A percentile compares a stretch with the other conserved stretches of the same genome.
Evolutionary conservation across 331 rosid genomes (phyloP).

Genomic region (Quercus tomentella): DNA sequence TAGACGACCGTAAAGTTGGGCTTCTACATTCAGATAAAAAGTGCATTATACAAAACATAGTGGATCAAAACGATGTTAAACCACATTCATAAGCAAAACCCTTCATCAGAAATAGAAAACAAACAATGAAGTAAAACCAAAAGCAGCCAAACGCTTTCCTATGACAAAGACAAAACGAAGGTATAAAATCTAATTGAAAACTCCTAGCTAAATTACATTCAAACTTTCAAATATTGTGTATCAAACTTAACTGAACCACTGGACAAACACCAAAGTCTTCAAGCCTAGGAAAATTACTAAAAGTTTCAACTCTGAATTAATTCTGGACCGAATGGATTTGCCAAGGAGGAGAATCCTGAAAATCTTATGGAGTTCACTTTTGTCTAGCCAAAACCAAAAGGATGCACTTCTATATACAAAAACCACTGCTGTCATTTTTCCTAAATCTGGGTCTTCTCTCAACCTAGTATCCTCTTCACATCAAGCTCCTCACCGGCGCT

Average conservation of each 20-base stretch:
- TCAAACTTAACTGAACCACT: background rate
- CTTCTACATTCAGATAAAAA: background rate
- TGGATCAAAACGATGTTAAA: background rate
- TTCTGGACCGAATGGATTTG: background rate
- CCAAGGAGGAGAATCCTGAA: background rate
- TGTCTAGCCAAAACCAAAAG: conserved; percentile 11
- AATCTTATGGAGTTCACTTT: background rate
- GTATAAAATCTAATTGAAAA: background rate
- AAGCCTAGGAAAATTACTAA: background rate
- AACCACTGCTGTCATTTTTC: background rate
- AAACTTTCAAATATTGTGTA: background rate
- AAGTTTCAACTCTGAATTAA: background rate
- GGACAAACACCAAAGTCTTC: background rate
- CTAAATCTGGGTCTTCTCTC: background rate
- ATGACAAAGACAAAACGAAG: conserved; percentile 8
- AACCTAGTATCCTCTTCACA: conserved; percentile 57
- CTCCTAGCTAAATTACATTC: conserved; percentile 7
- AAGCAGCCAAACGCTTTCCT: conserved; percentile 1
- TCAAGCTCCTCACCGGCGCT: conserved; percentile 45
- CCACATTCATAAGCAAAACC: background rate
- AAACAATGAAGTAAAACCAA: background rate
- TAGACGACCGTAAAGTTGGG: background rate
- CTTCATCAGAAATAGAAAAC: background rate
- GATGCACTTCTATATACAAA: conserved; percentile 30
- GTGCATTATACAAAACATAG: background rate